These are phyloP conservation scores for Cryphonectria japonica DNA, from an alignment of 2,329 filamentous ascomycete genomes.

Conservation along the genomic window DNA sequence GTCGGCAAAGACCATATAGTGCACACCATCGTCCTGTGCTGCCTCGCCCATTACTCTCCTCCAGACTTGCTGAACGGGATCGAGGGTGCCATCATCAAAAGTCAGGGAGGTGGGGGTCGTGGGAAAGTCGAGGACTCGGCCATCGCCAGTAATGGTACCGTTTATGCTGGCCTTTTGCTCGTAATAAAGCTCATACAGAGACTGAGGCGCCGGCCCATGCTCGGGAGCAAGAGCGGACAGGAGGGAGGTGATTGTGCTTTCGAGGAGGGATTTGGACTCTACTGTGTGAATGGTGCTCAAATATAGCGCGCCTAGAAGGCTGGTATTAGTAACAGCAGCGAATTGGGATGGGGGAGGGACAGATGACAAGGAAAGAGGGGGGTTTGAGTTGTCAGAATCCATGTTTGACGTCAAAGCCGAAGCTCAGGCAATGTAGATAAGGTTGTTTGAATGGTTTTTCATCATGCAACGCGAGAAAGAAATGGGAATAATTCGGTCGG, in stretches of 20 bases:
- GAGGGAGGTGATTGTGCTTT: conserved; percentile 46
- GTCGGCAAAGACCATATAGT: conserved; percentile 81
- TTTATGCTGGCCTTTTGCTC: conserved; percentile 45
- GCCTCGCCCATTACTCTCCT: conserved; percentile 58
- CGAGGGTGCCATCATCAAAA: conserved; percentile 73
- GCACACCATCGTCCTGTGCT: conserved; percentile 45
- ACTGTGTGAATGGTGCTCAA: conserved; percentile 45
- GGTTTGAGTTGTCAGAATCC: conserved; percentile 71
- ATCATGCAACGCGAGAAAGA: conserved; percentile 69
- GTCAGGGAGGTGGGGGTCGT: conserved; percentile 66
- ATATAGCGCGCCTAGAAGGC: conserved; percentile 42
- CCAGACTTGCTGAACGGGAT: conserved; percentile 73
- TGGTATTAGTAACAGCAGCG: conserved; percentile 37
- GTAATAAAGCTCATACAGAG: conserved; percentile 59
- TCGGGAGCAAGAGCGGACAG: conserved; percentile 38
- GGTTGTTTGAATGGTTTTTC: conserved; percentile 64
- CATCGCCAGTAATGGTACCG: conserved; percentile 37
- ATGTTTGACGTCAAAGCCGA: conserved; percentile 78
- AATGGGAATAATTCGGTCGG: conserved; percentile 29
- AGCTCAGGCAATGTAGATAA: conserved; percentile 99
- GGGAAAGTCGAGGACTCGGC: conserved; percentile 59
- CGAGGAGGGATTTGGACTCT: conserved; percentile 44
- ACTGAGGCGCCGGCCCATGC: conserved; percentile 36
- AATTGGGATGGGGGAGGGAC: conserved; percentile 19
- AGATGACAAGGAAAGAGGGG: conserved; percentile 29